Evolutionary conservation across 2,329 filamentous ascomycete genomes (phyloP), one percentile per base, ranked within the genome.

Genomic region (Nemania sp.): DNA sequence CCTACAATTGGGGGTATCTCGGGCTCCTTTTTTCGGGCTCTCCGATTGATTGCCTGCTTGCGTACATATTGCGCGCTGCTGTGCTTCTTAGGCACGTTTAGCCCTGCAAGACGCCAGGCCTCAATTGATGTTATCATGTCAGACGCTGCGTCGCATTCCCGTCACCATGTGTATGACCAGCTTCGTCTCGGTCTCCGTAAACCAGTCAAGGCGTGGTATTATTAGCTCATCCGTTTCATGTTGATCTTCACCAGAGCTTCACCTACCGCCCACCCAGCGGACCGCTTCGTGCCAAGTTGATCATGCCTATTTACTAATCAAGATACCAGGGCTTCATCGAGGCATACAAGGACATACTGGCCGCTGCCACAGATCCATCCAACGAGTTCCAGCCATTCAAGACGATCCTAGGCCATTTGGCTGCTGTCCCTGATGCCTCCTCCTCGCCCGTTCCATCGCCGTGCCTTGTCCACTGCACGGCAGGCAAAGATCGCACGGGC

Each of bases 401-500:
- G 35, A 77, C 73, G 1, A 77, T 83, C 46, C 78, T 91, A 40
- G 71, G 75, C 15, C 83, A 90, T 67, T 76, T 91, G 7, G 73
- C 83, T 68, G 65, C 68, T n/a, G 48, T 25, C 21, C 60, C 63
- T 12, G 40, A 9, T 32, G 52, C 17, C 17, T 53, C 50, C 17
- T 53, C 50, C 51, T 46, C 43, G 17, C 29, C 56, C 12, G 66
- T 37, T 50, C 88, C 88, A 10, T 75, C 84, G 12, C 75, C 67
- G n/a, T 68, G 67, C 51, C 69, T 89, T 2, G 77, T 90, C 37
- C 87, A 90, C 71, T 90, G 88, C 71, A 88, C 87, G 0, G 87
- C 85, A 0, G 88, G 88, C 2, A 90, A 90, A 73, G 88, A 90
- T 73, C 79, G 87, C 29, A 90, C 88, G 0, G 88, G 88, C 1